Percentiles rank a stretch among this genome's conserved stretches.
These are phyloP conservation scores for Saturnispora ahearnii DNA, from an alignment of 805 yeast species.

Conservation along the genomic window DNA sequence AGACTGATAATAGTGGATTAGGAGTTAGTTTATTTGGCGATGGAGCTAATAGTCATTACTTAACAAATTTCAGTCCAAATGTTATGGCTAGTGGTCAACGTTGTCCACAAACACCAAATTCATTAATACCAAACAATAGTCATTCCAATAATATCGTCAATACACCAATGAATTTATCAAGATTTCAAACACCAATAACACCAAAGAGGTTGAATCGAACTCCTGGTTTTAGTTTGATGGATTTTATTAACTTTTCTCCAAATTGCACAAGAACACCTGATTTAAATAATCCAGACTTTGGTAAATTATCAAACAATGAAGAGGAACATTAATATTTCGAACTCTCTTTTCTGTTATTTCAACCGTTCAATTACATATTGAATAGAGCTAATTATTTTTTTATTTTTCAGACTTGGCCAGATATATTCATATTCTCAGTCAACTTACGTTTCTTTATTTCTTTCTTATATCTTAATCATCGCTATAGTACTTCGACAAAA, in stretches of 20 bases:
- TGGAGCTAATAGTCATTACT: conserved; percentile 19
- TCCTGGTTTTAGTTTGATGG: conserved; percentile 73
- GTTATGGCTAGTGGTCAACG: conserved; percentile 6
- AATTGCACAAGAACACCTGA: conserved; percentile 41
- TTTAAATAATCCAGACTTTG: background rate
- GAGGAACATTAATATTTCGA: background rate
- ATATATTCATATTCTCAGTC: background rate
- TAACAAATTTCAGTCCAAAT: conserved; percentile 20
- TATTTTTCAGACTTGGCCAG: background rate
- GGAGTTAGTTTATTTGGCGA: conserved; percentile 20
- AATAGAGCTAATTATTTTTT: background rate
- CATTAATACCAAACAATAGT: conserved; percentile 4
- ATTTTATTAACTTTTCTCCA: conserved; percentile 74
- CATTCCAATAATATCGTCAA: conserved; percentile 2
- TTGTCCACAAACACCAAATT: conserved; percentile 13
- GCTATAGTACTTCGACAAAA: background rate
- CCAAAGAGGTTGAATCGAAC: conserved; percentile 33
- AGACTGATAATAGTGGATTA: conserved; percentile 8
- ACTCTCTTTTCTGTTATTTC: background rate
- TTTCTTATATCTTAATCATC: background rate
- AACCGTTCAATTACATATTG: background rate
- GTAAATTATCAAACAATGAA: conserved; percentile 1
- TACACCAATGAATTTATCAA: conserved; percentile 14
- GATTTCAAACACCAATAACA: conserved; percentile 27
- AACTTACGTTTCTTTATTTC: background rate